Conservation (phyloP, 2,329 filamentous ascomycete genomes). For the Cladobotryum mycophilum region DNA sequence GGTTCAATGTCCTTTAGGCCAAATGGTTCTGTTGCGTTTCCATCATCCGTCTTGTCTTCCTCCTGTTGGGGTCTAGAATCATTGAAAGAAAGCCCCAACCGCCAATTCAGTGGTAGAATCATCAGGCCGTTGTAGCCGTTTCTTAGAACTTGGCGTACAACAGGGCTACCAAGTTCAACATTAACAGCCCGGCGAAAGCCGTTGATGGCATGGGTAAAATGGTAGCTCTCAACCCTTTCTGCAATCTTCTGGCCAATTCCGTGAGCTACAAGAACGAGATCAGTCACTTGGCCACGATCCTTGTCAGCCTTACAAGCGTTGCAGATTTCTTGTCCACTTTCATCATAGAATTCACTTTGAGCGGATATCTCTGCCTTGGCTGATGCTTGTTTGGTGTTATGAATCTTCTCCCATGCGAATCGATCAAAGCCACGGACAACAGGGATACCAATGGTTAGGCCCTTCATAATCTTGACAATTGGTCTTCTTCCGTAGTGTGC, state of each 20-base stretch:
- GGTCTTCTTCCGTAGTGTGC: conserved; percentile 77
- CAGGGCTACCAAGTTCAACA: conserved; percentile 67
- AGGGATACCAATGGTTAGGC: conserved; percentile 72
- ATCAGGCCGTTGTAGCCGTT: conserved; percentile 82
- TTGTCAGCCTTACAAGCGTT: conserved; percentile 58
- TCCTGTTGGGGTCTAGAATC: conserved; percentile 60
- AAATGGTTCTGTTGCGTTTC: conserved; percentile 49
- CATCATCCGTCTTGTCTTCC: conserved; percentile 46
- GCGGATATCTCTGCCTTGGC: conserved; percentile 22
- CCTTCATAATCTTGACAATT: conserved; percentile 77
- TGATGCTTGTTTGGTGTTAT: conserved; percentile 41
- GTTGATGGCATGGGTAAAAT: conserved; percentile 96
- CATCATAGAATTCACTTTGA: conserved; percentile 24
- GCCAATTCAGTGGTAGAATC: conserved; percentile 93
- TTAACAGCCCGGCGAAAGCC: conserved; percentile 81
- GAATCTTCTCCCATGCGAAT: conserved; percentile 65
- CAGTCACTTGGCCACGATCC: conserved; percentile 65
- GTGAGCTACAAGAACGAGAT: conserved; percentile 85
- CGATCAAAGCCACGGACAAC: conserved; percentile 88
- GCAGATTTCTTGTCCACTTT: conserved; percentile 33
- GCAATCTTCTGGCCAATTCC: conserved; percentile 96
- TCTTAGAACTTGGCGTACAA: conserved; percentile 69
- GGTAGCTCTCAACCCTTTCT: conserved; percentile 89
- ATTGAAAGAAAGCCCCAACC: conserved; percentile 79
- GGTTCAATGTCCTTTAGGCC: conserved; percentile 85